A percentile compares a stretch with the other conserved stretches of the same genome.
Evolutionary conservation across 495 filamentous ascomycete genomes (phyloP).

Genomic region (Thozetella sp.): DNA sequence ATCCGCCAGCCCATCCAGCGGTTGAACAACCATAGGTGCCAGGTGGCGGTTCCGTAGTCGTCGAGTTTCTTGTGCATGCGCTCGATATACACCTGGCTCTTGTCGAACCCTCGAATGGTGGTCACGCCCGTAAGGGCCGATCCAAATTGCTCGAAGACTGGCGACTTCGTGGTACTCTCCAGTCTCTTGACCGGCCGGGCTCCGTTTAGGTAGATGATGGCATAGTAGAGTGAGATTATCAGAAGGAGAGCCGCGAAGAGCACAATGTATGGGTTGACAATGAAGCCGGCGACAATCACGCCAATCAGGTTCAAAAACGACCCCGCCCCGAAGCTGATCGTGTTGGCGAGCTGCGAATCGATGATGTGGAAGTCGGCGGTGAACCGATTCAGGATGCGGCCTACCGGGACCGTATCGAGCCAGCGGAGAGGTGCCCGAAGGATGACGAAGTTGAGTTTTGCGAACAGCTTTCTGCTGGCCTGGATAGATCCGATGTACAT

Average conservation of each 20-base stretch:
- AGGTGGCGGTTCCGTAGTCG: conserved; percentile 60
- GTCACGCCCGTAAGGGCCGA: conserved; percentile 69
- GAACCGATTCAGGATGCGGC: conserved; percentile 79
- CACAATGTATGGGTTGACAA: conserved; percentile 66
- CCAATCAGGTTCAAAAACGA: conserved; percentile 55
- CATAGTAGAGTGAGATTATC: conserved; percentile 56
- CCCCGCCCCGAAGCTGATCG: conserved; percentile 56
- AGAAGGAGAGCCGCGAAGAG: conserved; percentile 58
- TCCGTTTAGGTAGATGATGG: conserved; percentile 61
- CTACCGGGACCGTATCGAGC: conserved; percentile 81
- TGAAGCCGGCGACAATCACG: conserved; percentile 59
- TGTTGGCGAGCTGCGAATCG: conserved; percentile 64
- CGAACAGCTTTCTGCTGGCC: conserved; percentile 68
- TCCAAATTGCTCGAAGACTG: conserved; percentile 77
- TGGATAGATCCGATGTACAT: conserved; percentile 60
- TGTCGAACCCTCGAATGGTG: conserved; percentile 77
- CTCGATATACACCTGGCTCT: conserved; percentile 61
- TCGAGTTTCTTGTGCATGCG: conserved; percentile 71
- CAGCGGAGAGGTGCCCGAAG: conserved; percentile 73
- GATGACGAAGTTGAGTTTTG: conserved; percentile 62
- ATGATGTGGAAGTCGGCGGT: conserved; percentile 75
- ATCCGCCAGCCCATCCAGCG: conserved; percentile 77
- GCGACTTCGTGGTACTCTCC: conserved; percentile 72
- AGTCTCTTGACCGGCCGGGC: conserved; percentile 78
- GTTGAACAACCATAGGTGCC: conserved; percentile 71